Percentiles rank a stretch among this genome's conserved stretches.
phyloP scores from a whole-genome alignment of 805 yeast genomes.

The Pichia californica region DNA sequence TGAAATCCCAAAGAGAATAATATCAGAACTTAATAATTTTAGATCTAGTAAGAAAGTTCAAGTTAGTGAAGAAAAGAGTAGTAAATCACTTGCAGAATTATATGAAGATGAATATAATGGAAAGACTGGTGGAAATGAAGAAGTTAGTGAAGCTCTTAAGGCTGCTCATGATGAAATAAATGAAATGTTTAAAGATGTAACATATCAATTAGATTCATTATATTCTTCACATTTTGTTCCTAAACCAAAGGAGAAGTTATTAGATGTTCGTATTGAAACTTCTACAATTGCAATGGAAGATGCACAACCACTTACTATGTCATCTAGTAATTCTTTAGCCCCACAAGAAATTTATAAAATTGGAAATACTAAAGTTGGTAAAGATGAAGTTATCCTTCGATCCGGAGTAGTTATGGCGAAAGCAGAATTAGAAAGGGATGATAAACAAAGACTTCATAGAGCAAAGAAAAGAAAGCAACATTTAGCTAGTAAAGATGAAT shows the following conservation, averaged over 20 bases:
- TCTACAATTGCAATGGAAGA: constrained; percentile 91
- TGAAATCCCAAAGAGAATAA: constrained; percentile 70
- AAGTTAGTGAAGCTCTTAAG: constrained; percentile 53
- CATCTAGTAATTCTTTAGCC: constrained; percentile 70
- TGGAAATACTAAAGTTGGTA: constrained; percentile 34
- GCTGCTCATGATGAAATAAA: constrained; percentile 74
- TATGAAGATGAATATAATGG: constrained; percentile 74
- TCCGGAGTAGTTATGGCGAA: constrained; percentile 78
- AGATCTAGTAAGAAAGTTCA: constrained; percentile 50
- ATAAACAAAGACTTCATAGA: constrained; percentile 79
- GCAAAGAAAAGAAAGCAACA: constrained; percentile 71
- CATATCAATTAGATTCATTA: constrained; percentile 75
- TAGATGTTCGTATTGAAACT: constrained; percentile 77
- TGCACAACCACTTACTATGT: constrained; percentile 84
- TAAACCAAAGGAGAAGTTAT: constrained; percentile 71
- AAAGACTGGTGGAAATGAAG: constrained; percentile 31
- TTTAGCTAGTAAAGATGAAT: constrained; percentile 23
- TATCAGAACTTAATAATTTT: constrained; percentile 60
- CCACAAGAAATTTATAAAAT: constrained; percentile 86
- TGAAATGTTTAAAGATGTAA: constrained; percentile 53
- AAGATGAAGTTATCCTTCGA: constrained; percentile 60
- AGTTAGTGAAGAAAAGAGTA: constrained; percentile 76
- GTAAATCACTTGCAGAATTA: constrained; percentile 82
- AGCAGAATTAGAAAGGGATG: constrained; percentile 77
- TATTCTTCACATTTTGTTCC: constrained; percentile 96